Evolutionary conservation across 1,284 basidiomycete species (phyloP).

Genomic region (Athelia psychrophila): DNA sequence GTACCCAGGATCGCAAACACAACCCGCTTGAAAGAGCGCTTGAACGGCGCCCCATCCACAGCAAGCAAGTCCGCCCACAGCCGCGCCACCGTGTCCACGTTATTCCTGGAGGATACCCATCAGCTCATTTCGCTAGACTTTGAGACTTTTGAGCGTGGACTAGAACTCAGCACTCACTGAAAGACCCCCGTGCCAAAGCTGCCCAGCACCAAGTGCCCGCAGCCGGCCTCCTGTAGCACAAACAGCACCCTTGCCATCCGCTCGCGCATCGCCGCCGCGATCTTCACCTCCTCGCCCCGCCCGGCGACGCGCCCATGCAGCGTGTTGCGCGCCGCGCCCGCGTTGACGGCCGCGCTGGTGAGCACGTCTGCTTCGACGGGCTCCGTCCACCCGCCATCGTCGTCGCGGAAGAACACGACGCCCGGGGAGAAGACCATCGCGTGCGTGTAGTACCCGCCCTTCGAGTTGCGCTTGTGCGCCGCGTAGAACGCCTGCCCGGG

Average conservation of each 20-base stretch:
- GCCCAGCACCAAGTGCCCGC: slow-evolving; percentile 59
- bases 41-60: slow-evolving; percentile 45
- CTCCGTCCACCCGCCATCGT: slow-evolving; percentile 48
- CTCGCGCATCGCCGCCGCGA: slow-evolving; percentile 59
- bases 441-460: slow-evolving; percentile 59
- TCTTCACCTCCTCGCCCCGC: slow-evolving; percentile 41
- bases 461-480: slow-evolving; percentile 46
- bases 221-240: slow-evolving; percentile 59
- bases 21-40: slow-evolving; percentile 54
- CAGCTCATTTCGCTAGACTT: too few relatives aligned
- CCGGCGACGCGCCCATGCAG: slow-evolving; percentile 14
- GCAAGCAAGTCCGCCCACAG: slow-evolving; percentile 60
- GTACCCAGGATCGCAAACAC: slow-evolving; percentile 65
- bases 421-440: slow-evolving; percentile 66
- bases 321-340: slow-evolving; percentile 49
- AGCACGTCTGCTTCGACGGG: slow-evolving; percentile 60
- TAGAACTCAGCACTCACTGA: slow-evolving; percentile 4
- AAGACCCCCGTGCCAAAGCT: slow-evolving; percentile 77
- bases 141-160: too few relatives aligned
- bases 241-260: slow-evolving; percentile 64
- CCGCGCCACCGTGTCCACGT: slow-evolving; percentile 49
- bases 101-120: too few relatives aligned
- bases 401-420: slow-evolving; percentile 56
- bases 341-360: slow-evolving; percentile 69
- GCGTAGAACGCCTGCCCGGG: slow-evolving; percentile 54